Percentiles rank a stretch among this genome's conserved stretches.
phyloP scores from a whole-genome alignment of 768 basidiomycete species.

The Pluteus cervinus region DNA sequence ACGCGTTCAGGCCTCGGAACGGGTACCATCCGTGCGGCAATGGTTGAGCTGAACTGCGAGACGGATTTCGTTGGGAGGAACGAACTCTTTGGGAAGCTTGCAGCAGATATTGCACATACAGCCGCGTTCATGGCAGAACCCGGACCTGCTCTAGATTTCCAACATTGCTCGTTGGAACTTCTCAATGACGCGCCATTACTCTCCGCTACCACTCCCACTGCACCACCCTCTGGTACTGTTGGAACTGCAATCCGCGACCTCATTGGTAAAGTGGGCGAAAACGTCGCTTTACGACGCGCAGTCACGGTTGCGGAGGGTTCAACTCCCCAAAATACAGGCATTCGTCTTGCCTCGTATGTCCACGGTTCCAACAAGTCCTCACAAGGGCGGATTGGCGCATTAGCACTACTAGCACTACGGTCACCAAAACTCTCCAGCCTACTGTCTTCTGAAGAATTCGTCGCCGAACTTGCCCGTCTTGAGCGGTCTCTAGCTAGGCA shows the following conservation, averaged over 20 bases:
- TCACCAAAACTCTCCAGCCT: conserved; percentile 38
- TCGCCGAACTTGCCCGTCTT: conserved; percentile 52
- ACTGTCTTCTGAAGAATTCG: conserved; percentile 42
- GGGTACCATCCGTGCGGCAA: conserved; percentile 64
- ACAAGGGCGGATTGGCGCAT: conserved; percentile 55
- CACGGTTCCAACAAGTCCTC: conserved; percentile 49
- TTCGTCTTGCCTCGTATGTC: conserved; percentile 50
- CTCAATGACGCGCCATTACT: conserved; percentile 65
- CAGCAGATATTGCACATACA: conserved; percentile 77
- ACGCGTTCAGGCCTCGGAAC: conserved; percentile 23
- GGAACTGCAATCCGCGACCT: conserved; percentile 59
- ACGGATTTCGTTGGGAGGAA: conserved; percentile 94
- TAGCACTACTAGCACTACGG: conserved; percentile 50
- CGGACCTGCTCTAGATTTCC: conserved; percentile 31
- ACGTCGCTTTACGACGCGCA: conserved; percentile 64
- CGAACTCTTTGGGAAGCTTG: conserved; percentile 71
- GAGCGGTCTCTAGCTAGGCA: conserved; percentile 80
- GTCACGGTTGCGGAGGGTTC: conserved; percentile 33
- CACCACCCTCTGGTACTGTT: conserved; percentile 41
- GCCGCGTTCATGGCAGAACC: conserved; percentile 64
- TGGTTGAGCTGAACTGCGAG: conserved; percentile 94
- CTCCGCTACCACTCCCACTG: conserved; percentile 26
- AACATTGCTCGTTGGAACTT: conserved; percentile 43
- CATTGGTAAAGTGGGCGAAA: conserved; percentile 77
- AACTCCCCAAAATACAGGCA: conserved; percentile 28